These are phyloP conservation scores for Alternaria sp. DNA, from an alignment of 2,329 filamentous ascomycete genomes.

Conservation along the genomic window DNA sequence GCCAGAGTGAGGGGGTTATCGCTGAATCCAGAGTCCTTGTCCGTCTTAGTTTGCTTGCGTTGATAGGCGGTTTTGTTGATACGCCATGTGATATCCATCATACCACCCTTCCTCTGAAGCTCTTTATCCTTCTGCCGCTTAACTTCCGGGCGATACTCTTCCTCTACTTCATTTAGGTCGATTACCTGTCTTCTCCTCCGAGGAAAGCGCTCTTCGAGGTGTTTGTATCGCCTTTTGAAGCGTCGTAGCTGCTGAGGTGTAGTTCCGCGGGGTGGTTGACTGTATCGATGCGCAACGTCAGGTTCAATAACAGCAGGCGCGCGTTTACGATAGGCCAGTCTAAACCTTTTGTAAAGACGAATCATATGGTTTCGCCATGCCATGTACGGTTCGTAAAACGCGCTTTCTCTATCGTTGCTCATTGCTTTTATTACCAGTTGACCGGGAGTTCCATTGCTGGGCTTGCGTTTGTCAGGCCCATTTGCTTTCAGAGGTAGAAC, in stretches of 20 bases:
- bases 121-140: not conserved
- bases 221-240: not conserved
- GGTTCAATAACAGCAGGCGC: not conserved
- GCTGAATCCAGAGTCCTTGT: not conserved
- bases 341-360: not conserved
- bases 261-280: not conserved
- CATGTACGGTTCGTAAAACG: too few species aligned
- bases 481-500: too few species aligned
- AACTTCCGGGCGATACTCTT: not conserved
- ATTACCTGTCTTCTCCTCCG: not conserved
- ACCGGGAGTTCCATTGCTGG: too few species aligned
- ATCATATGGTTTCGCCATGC: not conserved
- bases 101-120: not conserved
- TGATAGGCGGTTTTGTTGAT: not conserved
- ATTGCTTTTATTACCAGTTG: too few species aligned
- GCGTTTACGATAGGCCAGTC: not conserved
- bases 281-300: not conserved
- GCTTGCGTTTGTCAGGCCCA: too few species aligned
- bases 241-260: not conserved
- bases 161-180: not conserved
- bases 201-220: not conserved
- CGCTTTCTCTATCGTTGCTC: too few species aligned
- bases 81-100: not conserved
- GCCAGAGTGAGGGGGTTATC: not conserved
- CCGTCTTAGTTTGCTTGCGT: not conserved